Percentiles rank a stretch among this genome's conserved stretches.
These are phyloP conservation scores for Canavalia gladiata DNA, from an alignment of 306 rosid species.

Conservation along the genomic window DNA sequence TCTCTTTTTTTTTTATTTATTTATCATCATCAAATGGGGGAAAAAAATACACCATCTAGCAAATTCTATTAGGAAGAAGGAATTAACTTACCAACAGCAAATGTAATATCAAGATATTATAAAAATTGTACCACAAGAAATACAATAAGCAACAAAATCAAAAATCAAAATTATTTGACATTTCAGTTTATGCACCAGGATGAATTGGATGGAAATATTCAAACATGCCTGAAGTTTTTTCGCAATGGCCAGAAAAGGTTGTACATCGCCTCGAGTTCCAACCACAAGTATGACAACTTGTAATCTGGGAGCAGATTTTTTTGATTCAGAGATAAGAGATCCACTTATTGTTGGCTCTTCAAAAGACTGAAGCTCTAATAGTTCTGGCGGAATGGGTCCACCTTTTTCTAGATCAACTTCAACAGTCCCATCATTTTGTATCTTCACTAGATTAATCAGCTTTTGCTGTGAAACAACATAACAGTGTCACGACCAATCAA, in stretches of 20 bases:
- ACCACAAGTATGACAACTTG: conserved; percentile 85
- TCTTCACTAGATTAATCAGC: conserved; percentile 70
- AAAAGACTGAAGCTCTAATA: conserved; percentile 66
- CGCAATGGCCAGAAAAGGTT: conserved; percentile 85
- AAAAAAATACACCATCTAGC: conserved; percentile 1
- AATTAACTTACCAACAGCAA: background rate
- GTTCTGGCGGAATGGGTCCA: conserved; percentile 71
- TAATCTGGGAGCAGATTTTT: conserved; percentile 67
- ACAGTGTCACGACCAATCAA: conserved; percentile 38
- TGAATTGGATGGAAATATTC: conserved; percentile 38
- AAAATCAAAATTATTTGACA: conserved; percentile 5
- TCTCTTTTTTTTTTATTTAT: background rate
- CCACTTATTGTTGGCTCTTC: conserved; percentile 53
- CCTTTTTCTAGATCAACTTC: conserved; percentile 69
- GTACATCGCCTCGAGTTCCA: conserved; percentile 96
- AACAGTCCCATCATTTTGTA: conserved; percentile 85
- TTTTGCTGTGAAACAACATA: conserved; percentile 64
- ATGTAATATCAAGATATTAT: conserved; percentile 1
- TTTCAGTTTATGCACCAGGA: conserved; percentile 29
- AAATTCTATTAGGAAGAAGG: background rate
- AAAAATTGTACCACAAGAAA: background rate
- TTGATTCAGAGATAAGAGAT: conserved; percentile 51
- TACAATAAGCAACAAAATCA: background rate
- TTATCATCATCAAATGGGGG: background rate
- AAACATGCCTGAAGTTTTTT: conserved; percentile 84